Evolutionary conservation across 2,329 filamentous ascomycete genomes (phyloP), one percentile per base, ranked within the genome.

Genomic region (Microsporum audouinii): DNA sequence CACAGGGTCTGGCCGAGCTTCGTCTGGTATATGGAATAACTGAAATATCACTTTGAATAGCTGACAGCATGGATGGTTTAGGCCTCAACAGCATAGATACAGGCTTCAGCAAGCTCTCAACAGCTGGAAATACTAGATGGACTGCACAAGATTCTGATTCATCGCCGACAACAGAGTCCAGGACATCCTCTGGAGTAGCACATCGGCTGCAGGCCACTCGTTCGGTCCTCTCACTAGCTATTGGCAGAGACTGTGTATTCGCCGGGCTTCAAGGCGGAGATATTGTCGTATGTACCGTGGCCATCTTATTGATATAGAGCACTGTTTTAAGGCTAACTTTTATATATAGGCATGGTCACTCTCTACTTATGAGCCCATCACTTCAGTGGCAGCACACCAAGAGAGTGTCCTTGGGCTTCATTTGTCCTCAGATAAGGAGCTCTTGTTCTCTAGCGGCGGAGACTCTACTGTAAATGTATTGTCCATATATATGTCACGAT

Each of bases 181-280:
- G 55, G n/a, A 57, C 33, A 29, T 33, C 55, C 12, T 41, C 55
- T 14, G 55, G 55, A 14, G 72, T 77, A 60, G 74, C 74, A 45
- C 75, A 77, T 62, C 74, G 75, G 36, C 71, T 77, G 34, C 69
- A 75, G 55, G 72, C 74, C 41, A 73, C 71, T 62, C 69, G 74
- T 51, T 77, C 75, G 17, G 76, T 79, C 4, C 84, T 99, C 58
- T 85, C 90, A 6, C 82, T 99, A 61, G 89, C 86, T 2, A 84
- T 96, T 29, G 91, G 89, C 61, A 81, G 89, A 58, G 81, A 88
- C 56, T 87, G 86, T 70, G 88, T 99, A 60, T 99, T 90, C 73
- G 91, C 92, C 17, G 94, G 94, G 45, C 91, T 94, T 0, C 91
- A 96, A 71, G 88, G 90, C 65, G 94, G 94, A 63, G 90, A 96